Evolutionary conservation across 257 asterid species (phyloP), one percentile per base, ranked within the genome.

Genomic region (Mentha longifolia): DNA sequence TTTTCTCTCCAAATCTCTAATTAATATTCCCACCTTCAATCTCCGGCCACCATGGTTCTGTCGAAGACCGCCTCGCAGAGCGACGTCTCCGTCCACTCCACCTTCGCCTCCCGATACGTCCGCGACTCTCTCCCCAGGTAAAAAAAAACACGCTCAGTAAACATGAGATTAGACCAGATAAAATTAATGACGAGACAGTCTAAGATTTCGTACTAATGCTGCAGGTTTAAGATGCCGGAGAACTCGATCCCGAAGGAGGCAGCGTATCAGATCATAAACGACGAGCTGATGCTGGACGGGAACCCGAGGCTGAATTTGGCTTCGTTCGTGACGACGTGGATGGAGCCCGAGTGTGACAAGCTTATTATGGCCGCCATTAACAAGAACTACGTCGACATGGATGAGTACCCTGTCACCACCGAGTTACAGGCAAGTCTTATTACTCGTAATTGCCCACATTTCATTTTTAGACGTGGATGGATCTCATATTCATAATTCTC

Each of bases 291-390:
- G 98, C 68, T 92, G 67, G 98, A 92, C 22, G 97, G 98, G n/a
- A 92, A 92, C 30, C 98, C 98, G 2, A 75, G 98, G 92, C 59
- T 92, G 78, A 92, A 92, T 28, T 71, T 92, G 61, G 98, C 98
- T 0, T 92, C 98, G 0, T 92, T 92, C 35, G 98, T 92, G 17
- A 92, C 98, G 2, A 92, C 98, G 1, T 92, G 97, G 97, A 90
- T 92, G 98, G 98, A 92, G 70, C 98, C 98, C 0, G 98, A 92
- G 76, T 92, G 98, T 50, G 95, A 92, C 22, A 90, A 92, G 81
- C 87, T 92, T 0, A 87, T 90, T 2, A 92, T 92, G 97, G 87
- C 70, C 20, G 35, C 93, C 43, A 78, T 92, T 72, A 92, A 90
- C 75, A 92, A 92, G 42, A 90, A 92, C 60, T 92, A 92, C 39